Evolutionary conservation across 768 basidiomycete species (phyloP), one percentile per base, ranked within the genome.

Genomic region (Boletus sp.): DNA sequence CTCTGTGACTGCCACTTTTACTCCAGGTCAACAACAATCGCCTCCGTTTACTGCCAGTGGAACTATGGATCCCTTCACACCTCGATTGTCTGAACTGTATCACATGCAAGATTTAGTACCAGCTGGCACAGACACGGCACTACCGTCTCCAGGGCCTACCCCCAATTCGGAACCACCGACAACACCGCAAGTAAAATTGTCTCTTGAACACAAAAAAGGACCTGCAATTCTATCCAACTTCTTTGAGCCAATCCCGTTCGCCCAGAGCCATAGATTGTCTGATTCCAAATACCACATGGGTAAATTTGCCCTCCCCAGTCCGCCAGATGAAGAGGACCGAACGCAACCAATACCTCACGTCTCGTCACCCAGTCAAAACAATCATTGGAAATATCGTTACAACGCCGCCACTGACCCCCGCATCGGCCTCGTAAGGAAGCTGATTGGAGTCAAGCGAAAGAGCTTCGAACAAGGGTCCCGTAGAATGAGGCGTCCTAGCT

Each of bases 221-320:
- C 12, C 54, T 4, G 9, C 58, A 39, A 58, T 28, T 53, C 50
- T 57, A 70, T 59, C 63, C 66, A 65, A 60, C 50, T 68, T 73
- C 29, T 93, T 91, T 58, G 87, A 90, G 37, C 84, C 91, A 0
- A 89, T 94, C 28, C 83, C 86, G 0, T 92, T 94, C 57, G 81
- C 86, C 0, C 69, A 76, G 10, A 82, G 79, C 44, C 87, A 92
- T 66, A 77, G 80, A 17, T 61, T 77, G 14, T 76, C 83, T 14
- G 90, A 93, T 66, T 83, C 83, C 10, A 94, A 94, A 72, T 92
- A 94, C 64, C 68, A 71, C 49, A 62, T 78, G 28, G 90, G 90
- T 32, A 92, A 92, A 69, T 93, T 92, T 64, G 77, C 79, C 24
- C 70, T 89, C 46, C 83, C 86, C 4, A 87, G 81, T 54, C 85